Conservation (phyloP, 2,329 filamentous ascomycete species). For the Diaporthe sp. region DNA sequence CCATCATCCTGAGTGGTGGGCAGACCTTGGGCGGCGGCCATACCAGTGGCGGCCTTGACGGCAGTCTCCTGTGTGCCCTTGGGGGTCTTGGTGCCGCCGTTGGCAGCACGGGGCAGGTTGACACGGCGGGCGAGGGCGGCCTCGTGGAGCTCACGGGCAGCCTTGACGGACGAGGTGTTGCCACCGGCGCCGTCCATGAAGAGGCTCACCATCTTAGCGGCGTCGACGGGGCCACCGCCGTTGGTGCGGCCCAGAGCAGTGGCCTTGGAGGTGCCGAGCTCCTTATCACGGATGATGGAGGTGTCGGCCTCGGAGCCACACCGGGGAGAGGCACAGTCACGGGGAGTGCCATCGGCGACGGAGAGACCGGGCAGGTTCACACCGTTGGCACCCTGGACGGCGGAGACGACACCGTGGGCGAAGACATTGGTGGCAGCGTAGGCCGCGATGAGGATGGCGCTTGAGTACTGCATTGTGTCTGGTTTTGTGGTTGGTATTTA, state of each 20-base stretch:
- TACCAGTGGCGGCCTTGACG: constrained; percentile 59
- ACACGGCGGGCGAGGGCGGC: constrained; percentile 38
- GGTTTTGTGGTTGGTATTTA: neutral
- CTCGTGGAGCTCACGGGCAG: constrained; percentile 35
- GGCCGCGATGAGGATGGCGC: constrained; percentile 58
- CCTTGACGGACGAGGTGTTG: constrained; percentile 36
- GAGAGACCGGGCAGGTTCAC: constrained; percentile 72
- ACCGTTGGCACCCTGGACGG: constrained; percentile 68
- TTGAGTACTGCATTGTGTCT: constrained; percentile 42
- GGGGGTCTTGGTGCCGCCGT: constrained; percentile 53
- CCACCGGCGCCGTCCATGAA: constrained; percentile 65
- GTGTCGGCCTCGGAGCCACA: constrained; percentile 77
- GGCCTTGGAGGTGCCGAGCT: constrained; percentile 65
- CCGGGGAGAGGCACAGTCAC: constrained; percentile 69
- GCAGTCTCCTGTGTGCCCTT: constrained; percentile 56
- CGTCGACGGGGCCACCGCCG: constrained; percentile 67
- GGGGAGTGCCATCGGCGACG: constrained; percentile 73
- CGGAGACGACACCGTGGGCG: constrained; percentile 68
- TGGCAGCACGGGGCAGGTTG: constrained; percentile 32
- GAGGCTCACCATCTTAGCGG: constrained; percentile 64
- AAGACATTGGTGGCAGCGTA: constrained; percentile 60
- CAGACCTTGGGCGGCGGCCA: constrained; percentile 49
- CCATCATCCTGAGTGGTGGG: constrained; percentile 71
- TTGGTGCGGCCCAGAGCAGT: constrained; percentile 73
- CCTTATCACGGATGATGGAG: constrained; percentile 72